Percentiles rank a stretch among this genome's conserved stretches.
phyloP scores from a whole-genome alignment of 345 rosid species.

The Syzygium jambos region DNA sequence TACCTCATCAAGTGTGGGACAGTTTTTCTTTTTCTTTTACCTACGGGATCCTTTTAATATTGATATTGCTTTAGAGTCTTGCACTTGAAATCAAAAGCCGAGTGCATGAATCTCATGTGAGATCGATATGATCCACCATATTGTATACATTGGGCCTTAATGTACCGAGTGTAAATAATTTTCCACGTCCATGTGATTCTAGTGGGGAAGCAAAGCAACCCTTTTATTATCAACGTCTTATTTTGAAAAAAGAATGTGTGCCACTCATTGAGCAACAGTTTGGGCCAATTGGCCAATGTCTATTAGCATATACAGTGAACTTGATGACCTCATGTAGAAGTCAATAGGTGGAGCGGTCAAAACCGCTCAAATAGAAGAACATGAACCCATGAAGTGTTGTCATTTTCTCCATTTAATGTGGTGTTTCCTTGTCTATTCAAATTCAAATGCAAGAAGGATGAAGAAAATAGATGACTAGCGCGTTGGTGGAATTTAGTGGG shows the following conservation, averaged over 20 bases:
- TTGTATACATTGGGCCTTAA: not conserved
- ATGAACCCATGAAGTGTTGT: constrained; percentile 21
- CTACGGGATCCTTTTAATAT: too few relatives aligned
- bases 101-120: not conserved
- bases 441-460: not conserved
- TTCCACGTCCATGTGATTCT: not conserved
- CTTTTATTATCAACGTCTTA: not conserved
- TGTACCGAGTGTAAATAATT: not conserved
- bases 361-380: not conserved
- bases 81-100: not conserved
- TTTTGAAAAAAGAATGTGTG: not conserved
- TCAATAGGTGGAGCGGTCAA: not conserved
- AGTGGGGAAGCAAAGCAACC: not conserved
- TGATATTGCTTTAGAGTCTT: not conserved
- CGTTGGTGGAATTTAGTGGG: not conserved
- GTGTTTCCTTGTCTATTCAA: not conserved
- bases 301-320: not conserved
- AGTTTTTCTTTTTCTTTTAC: not conserved
- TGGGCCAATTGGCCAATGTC: not conserved
- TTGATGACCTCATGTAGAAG: not conserved
- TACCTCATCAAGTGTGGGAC: not conserved
- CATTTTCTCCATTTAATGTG: constrained; percentile 11
- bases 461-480: not conserved
- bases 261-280: not conserved
- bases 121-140: not conserved